Evolutionary conservation across 2,329 filamentous ascomycete genomes (phyloP).

Genomic region (Pestalotiopsis sp.): DNA sequence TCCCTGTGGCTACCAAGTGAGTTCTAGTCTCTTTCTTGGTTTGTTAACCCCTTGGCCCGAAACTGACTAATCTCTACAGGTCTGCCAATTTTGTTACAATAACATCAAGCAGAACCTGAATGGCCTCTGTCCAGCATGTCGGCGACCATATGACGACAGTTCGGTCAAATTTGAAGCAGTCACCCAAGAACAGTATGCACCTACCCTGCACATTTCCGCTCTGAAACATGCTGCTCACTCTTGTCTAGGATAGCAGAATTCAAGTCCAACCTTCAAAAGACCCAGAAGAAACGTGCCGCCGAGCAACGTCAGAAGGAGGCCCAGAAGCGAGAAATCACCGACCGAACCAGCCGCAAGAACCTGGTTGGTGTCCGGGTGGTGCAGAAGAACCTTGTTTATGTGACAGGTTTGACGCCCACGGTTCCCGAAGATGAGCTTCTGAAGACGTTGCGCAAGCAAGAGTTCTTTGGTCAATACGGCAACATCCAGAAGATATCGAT

Average conservation of each 20-base stretch:
- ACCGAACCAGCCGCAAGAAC: slow-evolving; percentile 94
- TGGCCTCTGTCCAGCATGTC: slow-evolving; percentile 94
- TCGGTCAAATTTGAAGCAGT: slow-evolving; percentile 97
- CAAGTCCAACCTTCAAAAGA: slow-evolving; percentile 79
- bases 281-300: slow-evolving; percentile 87
- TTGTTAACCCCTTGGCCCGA: background rate
- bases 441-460: slow-evolving; percentile 83
- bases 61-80: slow-evolving; percentile 52
- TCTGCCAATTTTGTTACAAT: slow-evolving; percentile 99
- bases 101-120: slow-evolving; percentile 99
- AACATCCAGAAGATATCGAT: slow-evolving; percentile 99
- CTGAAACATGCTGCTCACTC: slow-evolving; percentile 7
- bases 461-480: slow-evolving; percentile 98
- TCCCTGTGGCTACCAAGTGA: slow-evolving; percentile 96
- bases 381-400: slow-evolving; percentile 98
- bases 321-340: slow-evolving; percentile 86
- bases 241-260: slow-evolving; percentile 68
- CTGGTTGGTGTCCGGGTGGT: slow-evolving; percentile 93
- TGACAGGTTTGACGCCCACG: slow-evolving; percentile 89
- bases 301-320: slow-evolving; percentile 88
- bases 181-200: slow-evolving; percentile 80
- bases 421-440: slow-evolving; percentile 91
- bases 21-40: background rate
- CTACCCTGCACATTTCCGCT: background rate
- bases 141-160: slow-evolving; percentile 93